Evolutionary conservation across 2,329 filamentous ascomycete genomes (phyloP), one percentile per base, ranked within the genome.

Genomic region (Fusarium continuum): DNA sequence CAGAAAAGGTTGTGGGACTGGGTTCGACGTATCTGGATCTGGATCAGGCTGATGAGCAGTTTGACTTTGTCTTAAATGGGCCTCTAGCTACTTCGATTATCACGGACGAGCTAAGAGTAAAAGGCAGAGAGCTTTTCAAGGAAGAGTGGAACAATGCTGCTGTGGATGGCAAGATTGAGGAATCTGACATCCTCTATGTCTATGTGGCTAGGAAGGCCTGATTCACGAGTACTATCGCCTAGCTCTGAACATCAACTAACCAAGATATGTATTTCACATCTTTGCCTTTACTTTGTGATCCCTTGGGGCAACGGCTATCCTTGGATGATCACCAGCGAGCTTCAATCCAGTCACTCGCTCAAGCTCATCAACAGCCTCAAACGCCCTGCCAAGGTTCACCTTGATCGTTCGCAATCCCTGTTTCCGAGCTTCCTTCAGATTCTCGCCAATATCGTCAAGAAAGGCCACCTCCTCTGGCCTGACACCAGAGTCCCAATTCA

Each of bases 371-470:
- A 98, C 93, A 0, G 94, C 93, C 73, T 93, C 88, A 73, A 86
- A 90, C 2, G 91, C 87, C 74, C 84, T 87, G 2, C 93, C 93
- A 23, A 98, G 78, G 8, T 85, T 80, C 2, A 98, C 95, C 77
- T 94, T 97, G 65, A 98, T 84, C 0, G 94, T 98, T 52, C 83
- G 78, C 75, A 98, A 89, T 0, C 94, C 94, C 19, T 88, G 79
- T 43, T 83, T 83, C 76, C 83, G 91, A 1, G 88, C 95, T 38
- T 84, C 89, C 80, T 93, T 95, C 55, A 98, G 76, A 74, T 99
- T 99, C 76, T 93, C 88, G 2, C 95, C 95, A 74, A 99, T 97
- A 70, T 97, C 93, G 74, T 97, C 95, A 44, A 97, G 77, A 74
- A 99, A 99, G 5, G 96, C 77, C 38, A 97, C 81, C 51, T 97